Base-by-base conservation (phyloP, 345 rosid genomes). In the Odontarrhena argentea region DNA sequence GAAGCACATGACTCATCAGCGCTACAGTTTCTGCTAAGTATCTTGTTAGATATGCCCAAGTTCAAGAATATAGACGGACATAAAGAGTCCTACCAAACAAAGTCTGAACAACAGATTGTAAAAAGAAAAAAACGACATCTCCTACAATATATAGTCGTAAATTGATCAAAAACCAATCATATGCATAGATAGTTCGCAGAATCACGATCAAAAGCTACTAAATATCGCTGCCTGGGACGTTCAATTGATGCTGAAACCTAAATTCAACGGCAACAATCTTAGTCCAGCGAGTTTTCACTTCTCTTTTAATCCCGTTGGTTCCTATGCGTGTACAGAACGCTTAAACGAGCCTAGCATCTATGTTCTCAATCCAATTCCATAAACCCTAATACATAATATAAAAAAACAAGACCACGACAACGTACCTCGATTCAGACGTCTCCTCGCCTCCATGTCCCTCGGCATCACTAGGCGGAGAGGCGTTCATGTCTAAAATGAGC, bases 391-490 rank as follows among this genome's bases (percentile, higher is more conserved):
- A 15, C 77, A 54, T 10, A 8, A 55, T 36, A 32, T n/a, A 32
- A 4, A 4, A 49, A 41, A 60, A 59, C 37, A 60, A 14, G 34
- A 13, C 0, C 59, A 62, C 9, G 51, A 48, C 49, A 14, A 14
- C 76, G 34, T 74, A 91, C 97, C 97, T 84, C 74, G 65, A 79
- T 37, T 73, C 81, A 45, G 56, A 71, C 59, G 75, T 42, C 45
- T 78, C 84, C 25, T 83, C 85, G 38, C 57, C 63, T 3, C 79
- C 84, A 10, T 83, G 84, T 0, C 80, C 83, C 26, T 88, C 96
- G 4, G 70, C 83, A 40, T 93, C 98, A 28, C 95, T 90, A 12
- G 99, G 97, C 1, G 99, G 97, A 32, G 95, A 91, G 28, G 97
- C 81, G 68, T 94, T 94, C 69, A 94, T 91, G 70, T 94, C 99